A percentile compares a stretch with the other conserved stretches of the same genome.
These are phyloP conservation scores for Areca catechu DNA, from an alignment of 176 grass and related monocot species.

Conservation along the genomic window DNA sequence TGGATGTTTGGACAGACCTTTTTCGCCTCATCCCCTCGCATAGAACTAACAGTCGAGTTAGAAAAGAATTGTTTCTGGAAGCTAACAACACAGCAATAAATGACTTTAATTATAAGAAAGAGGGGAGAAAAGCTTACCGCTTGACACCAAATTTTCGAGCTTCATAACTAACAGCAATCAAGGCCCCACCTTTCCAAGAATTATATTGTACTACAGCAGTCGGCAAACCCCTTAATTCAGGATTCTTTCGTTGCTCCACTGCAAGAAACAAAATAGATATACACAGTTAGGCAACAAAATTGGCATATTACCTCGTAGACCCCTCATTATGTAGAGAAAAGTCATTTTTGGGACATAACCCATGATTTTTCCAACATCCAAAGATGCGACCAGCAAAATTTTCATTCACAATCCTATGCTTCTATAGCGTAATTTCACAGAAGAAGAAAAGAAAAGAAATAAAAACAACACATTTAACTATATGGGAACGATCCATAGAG, in stretches of 20 bases:
- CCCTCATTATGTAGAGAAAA: no score
- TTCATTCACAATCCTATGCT: no score
- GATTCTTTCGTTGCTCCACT: constrained; percentile 86
- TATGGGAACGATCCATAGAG: no score
- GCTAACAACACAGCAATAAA: not conserved
- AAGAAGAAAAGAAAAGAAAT: no score
- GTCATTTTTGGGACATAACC: no score
- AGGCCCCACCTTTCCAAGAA: constrained; percentile 75
- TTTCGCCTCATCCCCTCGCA: constrained; percentile 92
- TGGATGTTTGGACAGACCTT: constrained; percentile 59
- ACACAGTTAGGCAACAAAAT: no score
- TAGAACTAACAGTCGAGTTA: constrained; percentile 40
- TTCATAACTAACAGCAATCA: constrained; percentile 97
- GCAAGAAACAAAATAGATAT: not conserved
- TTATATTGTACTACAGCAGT: constrained; percentile 96
- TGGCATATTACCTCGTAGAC: no score
- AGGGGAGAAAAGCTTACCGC: constrained; percentile 33
- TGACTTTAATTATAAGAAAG: not conserved
- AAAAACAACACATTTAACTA: no score
- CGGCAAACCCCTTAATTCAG: constrained; percentile 57
- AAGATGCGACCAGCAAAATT: no score
- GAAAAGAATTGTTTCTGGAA: not conserved
- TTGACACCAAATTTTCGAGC: constrained; percentile 82
- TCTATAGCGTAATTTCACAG: no score
- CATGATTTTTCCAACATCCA: no score